Evolutionary conservation across 805 yeast genomes (phyloP), one percentile per base, ranked within the genome.

Genomic region (Naumovozyma baii): DNA sequence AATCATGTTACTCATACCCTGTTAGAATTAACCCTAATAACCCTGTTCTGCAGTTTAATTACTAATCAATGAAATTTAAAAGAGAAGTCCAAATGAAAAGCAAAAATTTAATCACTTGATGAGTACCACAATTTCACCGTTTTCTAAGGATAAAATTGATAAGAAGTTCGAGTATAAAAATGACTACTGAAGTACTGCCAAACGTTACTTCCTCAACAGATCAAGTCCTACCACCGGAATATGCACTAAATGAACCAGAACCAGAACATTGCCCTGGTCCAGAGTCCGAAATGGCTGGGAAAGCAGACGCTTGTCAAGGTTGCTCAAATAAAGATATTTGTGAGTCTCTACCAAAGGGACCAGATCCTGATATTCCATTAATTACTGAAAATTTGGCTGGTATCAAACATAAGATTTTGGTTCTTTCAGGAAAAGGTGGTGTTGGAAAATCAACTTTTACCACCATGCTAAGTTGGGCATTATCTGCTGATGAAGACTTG

Each of bases 211-310:
- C 28, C 19, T 15, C 37, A 18, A 22, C 47, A 13, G 48, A 49
- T 3, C 43, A 41, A 31, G 38, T 50, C 12, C 31, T 51, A 30
- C 58, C 55, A 7, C 49, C 53, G 31, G 60, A 57, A 26, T 55
- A 55, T 39, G 50, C 49, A 26, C 41, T 73, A 18, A 67, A 69
- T 40, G 84, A 79, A 0, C 87, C 92, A 0, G 94, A 82, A 54
- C 97, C 98, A 1, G 96, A 87, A 56, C 97, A 92, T 61, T 92
- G 99, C 66, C 98, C 98, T 0, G 99, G 98, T 1, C 95, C 97
- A 1, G 96, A 90, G 56, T 81, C 94, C 2, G 96, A 87, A 50
- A 63, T 66, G 39, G 98, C 99, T 2, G 99, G 99, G 5, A 77
- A 82, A 51, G 88, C 85, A 2, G 95, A 85, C 55, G 95, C 97